A percentile compares a stretch with the other conserved stretches of the same genome.
Conservation (phyloP, 768 basidiomycete genomes). For the Lactarius vividus region DNA sequence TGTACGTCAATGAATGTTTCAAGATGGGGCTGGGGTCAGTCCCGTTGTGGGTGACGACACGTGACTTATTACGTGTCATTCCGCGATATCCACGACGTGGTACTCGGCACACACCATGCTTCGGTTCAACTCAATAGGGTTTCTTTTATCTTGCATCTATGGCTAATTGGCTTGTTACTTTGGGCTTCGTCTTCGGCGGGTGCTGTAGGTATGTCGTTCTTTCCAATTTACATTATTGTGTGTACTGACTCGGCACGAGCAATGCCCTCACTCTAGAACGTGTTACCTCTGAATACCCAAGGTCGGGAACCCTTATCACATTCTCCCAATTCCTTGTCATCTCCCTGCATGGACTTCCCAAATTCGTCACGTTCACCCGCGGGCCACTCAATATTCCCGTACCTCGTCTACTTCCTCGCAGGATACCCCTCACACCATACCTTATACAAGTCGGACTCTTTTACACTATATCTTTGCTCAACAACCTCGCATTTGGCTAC, state of each 20-base stretch:
- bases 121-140: not conserved
- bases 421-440: conserved; percentile 72
- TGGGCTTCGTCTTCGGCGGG: conserved; percentile 82
- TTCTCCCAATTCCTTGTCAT: conserved; percentile 83
- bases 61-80: not conserved
- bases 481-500: conserved; percentile 89
- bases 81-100: too few species aligned
- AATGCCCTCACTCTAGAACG: conserved; percentile 79
- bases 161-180: conserved; percentile 56
- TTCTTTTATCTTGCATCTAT: not conserved
- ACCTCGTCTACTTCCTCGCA: conserved; percentile 57
- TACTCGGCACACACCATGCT: not conserved
- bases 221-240: not conserved
- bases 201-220: conserved; percentile 65
- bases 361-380: conserved; percentile 42
- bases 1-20: not conserved
- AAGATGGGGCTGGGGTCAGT: not conserved
- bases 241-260: conserved; percentile 37
- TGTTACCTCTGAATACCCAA: conserved; percentile 63
- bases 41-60: not conserved
- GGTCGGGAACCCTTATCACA: conserved; percentile 81
- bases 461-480: conserved; percentile 74
- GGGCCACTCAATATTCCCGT: conserved; percentile 21
- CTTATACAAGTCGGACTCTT: conserved; percentile 80
- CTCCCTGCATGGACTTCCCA: conserved; percentile 68